Percentiles rank a stretch among this genome's conserved stretches.
These are phyloP conservation scores for Fusarium sarcochroum DNA, from an alignment of 2,329 filamentous ascomycete species.

Conservation along the genomic window DNA sequence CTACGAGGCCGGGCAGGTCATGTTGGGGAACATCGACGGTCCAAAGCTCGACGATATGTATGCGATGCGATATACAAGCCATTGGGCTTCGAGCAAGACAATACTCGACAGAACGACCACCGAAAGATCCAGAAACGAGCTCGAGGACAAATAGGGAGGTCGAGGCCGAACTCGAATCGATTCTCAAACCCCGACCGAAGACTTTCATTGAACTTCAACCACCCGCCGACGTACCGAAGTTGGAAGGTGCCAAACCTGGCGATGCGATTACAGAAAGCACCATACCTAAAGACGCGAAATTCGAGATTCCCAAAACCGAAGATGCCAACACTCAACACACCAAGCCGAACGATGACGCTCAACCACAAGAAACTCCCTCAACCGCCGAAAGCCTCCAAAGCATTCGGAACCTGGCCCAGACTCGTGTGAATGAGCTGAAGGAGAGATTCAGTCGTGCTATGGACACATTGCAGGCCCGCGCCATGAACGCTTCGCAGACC, in stretches of 20 bases:
- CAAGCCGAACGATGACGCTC: slow-evolving; percentile 17
- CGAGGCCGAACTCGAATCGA: slow-evolving; percentile 39
- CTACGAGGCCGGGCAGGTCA: slow-evolving; percentile 37
- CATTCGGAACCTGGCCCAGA: slow-evolving; percentile 54
- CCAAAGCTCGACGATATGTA: slow-evolving; percentile 38
- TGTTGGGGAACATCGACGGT: slow-evolving; percentile 30
- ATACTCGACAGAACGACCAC: slow-evolving; percentile 49
- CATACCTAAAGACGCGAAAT: slow-evolving; percentile 10
- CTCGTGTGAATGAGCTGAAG: slow-evolving; percentile 52
- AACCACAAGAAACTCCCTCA: slow-evolving; percentile 19
- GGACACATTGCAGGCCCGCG: slow-evolving; percentile 89
- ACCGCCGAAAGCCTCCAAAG: slow-evolving; percentile 46
- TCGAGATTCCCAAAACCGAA: slow-evolving; percentile 14
- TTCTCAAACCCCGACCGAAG: slow-evolving; percentile 39
- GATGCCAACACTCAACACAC: slow-evolving; percentile 13
- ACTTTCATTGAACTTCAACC: slow-evolving; percentile 27
- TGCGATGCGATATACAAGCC: slow-evolving; percentile 40
- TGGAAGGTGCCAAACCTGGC: slow-evolving; percentile 13
- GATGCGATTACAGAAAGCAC: slow-evolving; percentile 2
- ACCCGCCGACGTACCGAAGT: slow-evolving; percentile 18
- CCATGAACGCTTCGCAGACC: slow-evolving; percentile 87
- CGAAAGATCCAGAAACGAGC: slow-evolving; percentile 33
- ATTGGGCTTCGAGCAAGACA: slow-evolving; percentile 43
- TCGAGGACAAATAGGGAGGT: slow-evolving; percentile 34
- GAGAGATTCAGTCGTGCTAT: slow-evolving; percentile 70